phyloP scores from a whole-genome alignment of 257 asterid species.

The Primulina tabacum region DNA sequence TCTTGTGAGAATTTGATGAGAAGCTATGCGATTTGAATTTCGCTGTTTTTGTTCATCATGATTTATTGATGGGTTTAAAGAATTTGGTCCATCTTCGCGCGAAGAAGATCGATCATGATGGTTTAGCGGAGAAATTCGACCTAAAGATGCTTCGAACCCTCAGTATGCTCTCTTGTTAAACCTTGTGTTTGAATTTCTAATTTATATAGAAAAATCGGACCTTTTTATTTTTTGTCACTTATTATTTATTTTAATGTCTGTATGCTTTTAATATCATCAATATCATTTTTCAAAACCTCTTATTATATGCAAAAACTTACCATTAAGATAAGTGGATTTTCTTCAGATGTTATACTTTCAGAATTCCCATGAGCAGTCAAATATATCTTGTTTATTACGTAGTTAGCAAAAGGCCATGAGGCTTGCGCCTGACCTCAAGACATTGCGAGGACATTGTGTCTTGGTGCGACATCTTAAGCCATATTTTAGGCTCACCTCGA shows the following conservation, averaged over 20 bases:
- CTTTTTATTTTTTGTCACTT: not conserved
- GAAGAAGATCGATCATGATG: constrained; percentile 45
- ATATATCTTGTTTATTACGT: not conserved
- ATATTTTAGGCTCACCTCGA: no score
- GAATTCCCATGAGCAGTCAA: not conserved
- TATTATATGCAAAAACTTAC: no score
- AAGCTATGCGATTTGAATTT: not conserved
- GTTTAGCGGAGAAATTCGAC: constrained; percentile 49
- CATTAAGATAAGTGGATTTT: not conserved
- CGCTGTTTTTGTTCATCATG: constrained; percentile 36
- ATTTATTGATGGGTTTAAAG: constrained; percentile 56
- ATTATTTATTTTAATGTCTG: not conserved
- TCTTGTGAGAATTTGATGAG: not conserved
- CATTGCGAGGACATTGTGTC: not conserved
- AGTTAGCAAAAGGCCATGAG: not conserved
- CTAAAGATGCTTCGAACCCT: constrained; percentile 57
- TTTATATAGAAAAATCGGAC: not conserved
- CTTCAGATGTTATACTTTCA: no score
- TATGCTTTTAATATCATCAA: no score
- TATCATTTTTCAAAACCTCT: not conserved
- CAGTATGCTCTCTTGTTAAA: constrained; percentile 35
- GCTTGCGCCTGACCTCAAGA: not conserved
- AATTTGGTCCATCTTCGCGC: constrained; percentile 59
- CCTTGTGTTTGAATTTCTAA: not conserved
- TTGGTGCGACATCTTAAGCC: not conserved